Conservation (phyloP, 2,329 filamentous ascomycete genomes). For the Neopestalotiopsis sp. region DNA sequence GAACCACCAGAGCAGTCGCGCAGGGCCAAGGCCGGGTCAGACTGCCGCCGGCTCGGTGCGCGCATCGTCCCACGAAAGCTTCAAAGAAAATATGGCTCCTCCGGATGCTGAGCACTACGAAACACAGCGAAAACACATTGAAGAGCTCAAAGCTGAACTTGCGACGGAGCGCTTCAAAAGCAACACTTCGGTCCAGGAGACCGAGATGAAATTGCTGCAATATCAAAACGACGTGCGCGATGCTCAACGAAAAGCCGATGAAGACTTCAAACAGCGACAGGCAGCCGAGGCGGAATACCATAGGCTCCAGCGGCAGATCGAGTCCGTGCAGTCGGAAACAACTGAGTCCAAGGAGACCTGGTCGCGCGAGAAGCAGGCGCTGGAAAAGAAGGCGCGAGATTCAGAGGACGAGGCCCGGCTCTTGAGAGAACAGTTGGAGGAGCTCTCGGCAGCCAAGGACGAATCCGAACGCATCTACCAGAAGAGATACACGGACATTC, state of each 20-base stretch:
- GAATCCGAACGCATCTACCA: conserved; percentile 70
- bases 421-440: conserved; percentile 82
- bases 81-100: conserved; percentile 64
- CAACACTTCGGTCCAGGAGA: conserved; percentile 85
- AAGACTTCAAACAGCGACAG: conserved; percentile 75
- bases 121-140: conserved; percentile 61
- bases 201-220: conserved; percentile 77
- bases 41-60: conserved; percentile 43
- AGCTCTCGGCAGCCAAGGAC: conserved; percentile 65
- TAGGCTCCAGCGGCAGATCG: conserved; percentile 54
- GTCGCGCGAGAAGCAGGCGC: conserved; percentile 63
- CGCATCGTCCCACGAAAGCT: conserved; percentile 60
- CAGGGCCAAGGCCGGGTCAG: conserved; percentile 47
- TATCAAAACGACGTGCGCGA: conserved; percentile 87
- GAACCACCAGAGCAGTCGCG: conserved; percentile 34
- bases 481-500: conserved; percentile 58
- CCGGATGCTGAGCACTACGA: conserved; percentile 65
- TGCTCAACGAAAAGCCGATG: conserved; percentile 78
- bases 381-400: conserved; percentile 73
- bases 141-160: conserved; percentile 87
- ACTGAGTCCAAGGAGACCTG: conserved; percentile 54
- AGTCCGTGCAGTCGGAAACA: conserved; percentile 56
- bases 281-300: conserved; percentile 60
- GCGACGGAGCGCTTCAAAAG: conserved; percentile 88
- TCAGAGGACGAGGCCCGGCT: conserved; percentile 74